Percentiles rank a stretch among this genome's conserved stretches.
These are phyloP conservation scores for Suillus discolor DNA, from an alignment of 768 basidiomycete species.

Conservation along the genomic window DNA sequence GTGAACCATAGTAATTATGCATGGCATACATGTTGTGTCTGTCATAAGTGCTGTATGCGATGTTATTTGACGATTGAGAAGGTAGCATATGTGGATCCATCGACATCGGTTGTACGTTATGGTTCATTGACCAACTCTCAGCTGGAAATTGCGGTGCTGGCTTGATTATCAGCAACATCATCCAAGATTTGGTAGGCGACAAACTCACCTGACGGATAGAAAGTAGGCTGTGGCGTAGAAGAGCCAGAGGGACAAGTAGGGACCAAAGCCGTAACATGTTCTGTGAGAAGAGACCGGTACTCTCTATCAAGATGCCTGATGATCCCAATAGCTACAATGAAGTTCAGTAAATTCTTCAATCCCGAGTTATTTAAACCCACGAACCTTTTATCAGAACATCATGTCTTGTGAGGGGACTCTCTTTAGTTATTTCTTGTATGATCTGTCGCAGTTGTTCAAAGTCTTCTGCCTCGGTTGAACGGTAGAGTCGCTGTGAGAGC, in stretches of 20 bases:
- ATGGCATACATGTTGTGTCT: background rate
- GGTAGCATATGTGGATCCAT: background rate
- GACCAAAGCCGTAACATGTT: background rate
- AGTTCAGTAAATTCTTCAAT: background rate
- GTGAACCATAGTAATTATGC: background rate
- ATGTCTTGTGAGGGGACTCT: background rate
- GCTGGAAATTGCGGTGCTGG: background rate
- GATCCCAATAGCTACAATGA: background rate
- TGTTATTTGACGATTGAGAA: background rate
- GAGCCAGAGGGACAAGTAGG: background rate
- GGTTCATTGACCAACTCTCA: background rate
- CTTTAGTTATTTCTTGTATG: background rate
- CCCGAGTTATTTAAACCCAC: background rate
- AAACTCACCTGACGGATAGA: background rate
- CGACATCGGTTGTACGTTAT: background rate
- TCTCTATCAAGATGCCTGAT: background rate
- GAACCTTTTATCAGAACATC: background rate
- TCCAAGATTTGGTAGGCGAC: background rate
- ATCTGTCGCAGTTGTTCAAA: constrained; percentile 4
- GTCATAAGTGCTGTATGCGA: background rate
- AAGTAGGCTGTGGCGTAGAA: background rate
- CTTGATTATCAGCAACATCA: background rate
- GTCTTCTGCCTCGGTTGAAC: constrained; percentile 5
- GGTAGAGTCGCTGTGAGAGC: background rate
- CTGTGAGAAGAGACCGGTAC: background rate